Base-by-base conservation (phyloP, 2,329 filamentous ascomycete genomes). In the Hypoxylon sp. region DNA sequence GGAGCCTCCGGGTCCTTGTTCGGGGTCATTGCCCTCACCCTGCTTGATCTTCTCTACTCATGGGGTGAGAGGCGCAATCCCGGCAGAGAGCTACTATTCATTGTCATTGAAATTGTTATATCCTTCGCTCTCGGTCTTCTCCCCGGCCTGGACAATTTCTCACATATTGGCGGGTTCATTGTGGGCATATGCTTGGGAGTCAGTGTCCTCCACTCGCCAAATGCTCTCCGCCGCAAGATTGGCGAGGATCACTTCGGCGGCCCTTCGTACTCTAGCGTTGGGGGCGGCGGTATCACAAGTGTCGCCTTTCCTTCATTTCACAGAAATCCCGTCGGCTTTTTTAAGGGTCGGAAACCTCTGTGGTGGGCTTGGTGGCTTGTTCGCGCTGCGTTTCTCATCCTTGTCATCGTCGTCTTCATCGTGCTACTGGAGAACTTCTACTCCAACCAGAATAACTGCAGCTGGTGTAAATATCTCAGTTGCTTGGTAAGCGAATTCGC, bases 321-420 rank as follows among this genome's bases (percentile, higher is more conserved):
- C 60, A 87, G 88, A 73, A 88, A 86, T 62, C 88, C 91, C 0
- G 77, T 89, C 3, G 89, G 88, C 5, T 97, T 97, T 80, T 98
- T 98, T 82, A 95, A 94, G 77, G 93, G 93, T 19, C 87, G 96
- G 16, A 97, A 97, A 78, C 91, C 92, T 21, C 84, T 97, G 6
- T 99, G 96, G 96, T 99, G 96, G 96, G 91, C 83, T 5, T 99
- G 96, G 96, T 98, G 95, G 95, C 79, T 97, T 21, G 85, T 98
- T 27, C 88, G 96, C 16, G 92, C 87, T 0, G 93, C 86, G 0
- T 90, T 91, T 23, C 81, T 99, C 54, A 86, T 97, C 6, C 86
- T 89, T n/a, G 91, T 94, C 32, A 83, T 97, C 34, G 86, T 97
- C 41, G 90, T 91, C 1, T 97, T 98, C 77, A 91, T 97, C 66